These are phyloP conservation scores for Penicillium corylophilum DNA, from an alignment of 2,329 filamentous ascomycete species.

Conservation along the genomic window DNA sequence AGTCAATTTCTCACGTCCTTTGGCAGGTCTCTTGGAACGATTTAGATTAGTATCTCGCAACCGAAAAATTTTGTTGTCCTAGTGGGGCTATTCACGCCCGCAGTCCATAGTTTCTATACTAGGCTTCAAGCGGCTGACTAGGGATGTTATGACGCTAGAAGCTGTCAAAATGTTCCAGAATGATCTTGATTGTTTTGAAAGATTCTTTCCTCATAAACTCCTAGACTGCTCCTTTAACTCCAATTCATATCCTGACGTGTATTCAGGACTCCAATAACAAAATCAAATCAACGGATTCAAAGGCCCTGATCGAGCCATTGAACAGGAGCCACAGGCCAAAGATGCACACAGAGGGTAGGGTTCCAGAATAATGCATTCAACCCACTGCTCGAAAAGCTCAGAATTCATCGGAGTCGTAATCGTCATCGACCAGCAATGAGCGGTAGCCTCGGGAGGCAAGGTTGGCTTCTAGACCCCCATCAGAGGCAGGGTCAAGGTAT, in stretches of 20 bases:
- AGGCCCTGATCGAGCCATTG: not conserved
- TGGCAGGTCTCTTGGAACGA: no score
- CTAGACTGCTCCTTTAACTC: not conserved
- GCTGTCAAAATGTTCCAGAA: not conserved
- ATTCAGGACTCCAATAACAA: not conserved
- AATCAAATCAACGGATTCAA: not conserved
- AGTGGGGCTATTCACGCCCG: no score
- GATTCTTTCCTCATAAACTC: not conserved
- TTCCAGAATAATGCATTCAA: not conserved
- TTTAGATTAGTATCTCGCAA: no score
- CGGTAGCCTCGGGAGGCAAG: conserved; percentile 76
- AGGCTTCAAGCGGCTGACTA: not conserved
- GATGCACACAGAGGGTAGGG: not conserved
- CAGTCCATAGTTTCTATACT: not conserved
- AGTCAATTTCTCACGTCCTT: no score
- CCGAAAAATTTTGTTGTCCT: no score
- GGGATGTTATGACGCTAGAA: not conserved
- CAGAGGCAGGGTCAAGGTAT: conserved; percentile 82
- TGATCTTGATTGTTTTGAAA: not conserved
- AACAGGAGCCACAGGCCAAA: not conserved
- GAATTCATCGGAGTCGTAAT: conserved; percentile 69
- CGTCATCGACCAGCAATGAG: conserved; percentile 73
- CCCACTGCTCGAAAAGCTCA: conserved; percentile 17
- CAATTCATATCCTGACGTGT: not conserved
- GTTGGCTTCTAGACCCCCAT: conserved; percentile 87